Percentiles rank a stretch among this genome's conserved stretches.
Evolutionary conservation across 441 rosid species (phyloP).

Genomic region (Isatis lusitanica): DNA sequence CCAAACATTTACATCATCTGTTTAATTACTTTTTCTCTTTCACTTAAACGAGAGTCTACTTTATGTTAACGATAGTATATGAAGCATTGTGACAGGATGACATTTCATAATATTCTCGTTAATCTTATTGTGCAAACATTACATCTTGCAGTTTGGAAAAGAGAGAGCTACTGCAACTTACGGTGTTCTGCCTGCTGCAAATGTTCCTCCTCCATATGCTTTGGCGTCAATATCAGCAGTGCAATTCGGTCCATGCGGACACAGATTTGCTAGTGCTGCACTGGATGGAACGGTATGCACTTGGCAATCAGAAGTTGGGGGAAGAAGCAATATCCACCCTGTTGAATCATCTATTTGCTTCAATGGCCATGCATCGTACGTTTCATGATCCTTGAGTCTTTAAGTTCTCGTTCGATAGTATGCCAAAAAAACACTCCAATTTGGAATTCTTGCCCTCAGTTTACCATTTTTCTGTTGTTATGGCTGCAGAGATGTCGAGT

Average conservation of each 20-base stretch:
- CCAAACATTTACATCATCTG: slow-evolving; percentile 24
- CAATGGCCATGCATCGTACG: slow-evolving; percentile 82
- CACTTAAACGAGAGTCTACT: neutral
- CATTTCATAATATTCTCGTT: slow-evolving; percentile 5
- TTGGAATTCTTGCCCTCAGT: neutral
- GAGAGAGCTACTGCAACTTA: slow-evolving; percentile 87
- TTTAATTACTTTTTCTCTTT: neutral
- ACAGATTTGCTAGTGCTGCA: slow-evolving; percentile 88
- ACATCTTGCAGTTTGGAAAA: slow-evolving; percentile 71
- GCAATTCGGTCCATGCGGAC: slow-evolving; percentile 88
- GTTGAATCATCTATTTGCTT: slow-evolving; percentile 94
- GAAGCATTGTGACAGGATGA: neutral
- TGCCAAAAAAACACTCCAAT: neutral
- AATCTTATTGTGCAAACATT: slow-evolving; percentile 36
- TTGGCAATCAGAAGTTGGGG: slow-evolving; percentile 97
- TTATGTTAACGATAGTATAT: neutral
- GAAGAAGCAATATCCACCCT: slow-evolving; percentile 80
- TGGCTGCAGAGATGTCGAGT: slow-evolving; percentile 79
- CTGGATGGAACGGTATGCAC: slow-evolving; percentile 90
- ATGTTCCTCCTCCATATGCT: slow-evolving; percentile 89
- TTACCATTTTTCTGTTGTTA: slow-evolving; percentile 4
- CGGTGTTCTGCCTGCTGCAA: slow-evolving; percentile 86
- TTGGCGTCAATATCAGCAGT: slow-evolving; percentile 86
- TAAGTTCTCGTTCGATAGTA: neutral
- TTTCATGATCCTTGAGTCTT: slow-evolving; percentile 30